These are phyloP conservation scores for Starmerella cellae DNA, from an alignment of 805 yeast genomes.

Conservation along the genomic window DNA sequence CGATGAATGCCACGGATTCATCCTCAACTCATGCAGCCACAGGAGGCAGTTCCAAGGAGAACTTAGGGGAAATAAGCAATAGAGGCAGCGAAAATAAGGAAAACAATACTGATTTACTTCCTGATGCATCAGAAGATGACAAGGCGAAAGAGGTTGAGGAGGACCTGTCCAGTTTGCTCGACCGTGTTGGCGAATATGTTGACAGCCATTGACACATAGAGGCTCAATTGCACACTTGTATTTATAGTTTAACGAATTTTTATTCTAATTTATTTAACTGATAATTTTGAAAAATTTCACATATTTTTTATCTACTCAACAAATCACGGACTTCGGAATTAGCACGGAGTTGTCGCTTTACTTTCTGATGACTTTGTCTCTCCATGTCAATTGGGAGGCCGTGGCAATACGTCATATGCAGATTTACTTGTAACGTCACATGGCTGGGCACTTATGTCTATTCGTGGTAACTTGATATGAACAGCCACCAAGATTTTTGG, in stretches of 20 bases:
- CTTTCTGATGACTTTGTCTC: too few relatives aligned
- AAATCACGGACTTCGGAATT: too few relatives aligned
- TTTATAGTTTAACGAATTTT: not conserved
- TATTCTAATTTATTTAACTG: too few relatives aligned
- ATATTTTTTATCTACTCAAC: too few relatives aligned
- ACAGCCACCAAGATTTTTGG: not conserved
- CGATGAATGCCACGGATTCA: not conserved
- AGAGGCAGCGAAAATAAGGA: not conserved
- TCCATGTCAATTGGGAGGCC: too few relatives aligned
- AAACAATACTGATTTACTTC: not conserved
- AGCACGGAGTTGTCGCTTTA: too few relatives aligned
- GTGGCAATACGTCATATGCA: too few relatives aligned
- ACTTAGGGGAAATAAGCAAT: not conserved
- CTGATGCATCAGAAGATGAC: not conserved
- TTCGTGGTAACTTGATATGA: too few relatives aligned
- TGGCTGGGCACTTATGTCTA: too few relatives aligned
- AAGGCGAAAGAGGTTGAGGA: conserved; percentile 10
- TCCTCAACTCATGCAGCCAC: not conserved
- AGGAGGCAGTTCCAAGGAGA: not conserved
- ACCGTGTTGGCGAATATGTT: conserved; percentile 17
- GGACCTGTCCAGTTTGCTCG: conserved; percentile 13
- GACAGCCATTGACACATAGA: conserved; percentile 7
- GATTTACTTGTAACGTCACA: too few relatives aligned
- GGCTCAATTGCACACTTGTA: not conserved
- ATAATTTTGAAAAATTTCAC: too few relatives aligned